Evolutionary conservation across 257 asterid species (phyloP).

Genomic region (Ajuga chamaepitys): DNA sequence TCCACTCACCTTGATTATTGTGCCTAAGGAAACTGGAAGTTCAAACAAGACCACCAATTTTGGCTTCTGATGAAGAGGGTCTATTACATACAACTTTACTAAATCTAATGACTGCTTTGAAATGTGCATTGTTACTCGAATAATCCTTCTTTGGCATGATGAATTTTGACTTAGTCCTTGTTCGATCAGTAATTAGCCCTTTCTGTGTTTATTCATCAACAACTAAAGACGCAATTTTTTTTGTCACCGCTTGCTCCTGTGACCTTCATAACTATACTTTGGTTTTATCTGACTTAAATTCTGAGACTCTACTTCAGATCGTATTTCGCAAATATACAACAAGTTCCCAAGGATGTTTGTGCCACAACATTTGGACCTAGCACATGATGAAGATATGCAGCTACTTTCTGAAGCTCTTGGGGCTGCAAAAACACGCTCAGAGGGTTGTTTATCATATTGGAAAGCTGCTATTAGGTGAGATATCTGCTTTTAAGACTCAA

Average conservation of each 20-base stretch:
- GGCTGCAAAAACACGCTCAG: slow-evolving; percentile 89
- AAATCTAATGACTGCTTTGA: not conserved
- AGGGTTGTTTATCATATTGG: slow-evolving; percentile 77
- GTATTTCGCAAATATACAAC: slow-evolving; percentile 66
- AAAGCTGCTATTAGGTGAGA: slow-evolving; percentile 79
- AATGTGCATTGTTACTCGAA: not conserved
- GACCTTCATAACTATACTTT: not conserved
- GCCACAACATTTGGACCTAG: slow-evolving; percentile 80
- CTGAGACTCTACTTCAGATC: slow-evolving; percentile 43
- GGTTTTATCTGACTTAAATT: slow-evolving; percentile 10
- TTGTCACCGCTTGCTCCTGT: not conserved
- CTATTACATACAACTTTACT: too few relatives aligned
- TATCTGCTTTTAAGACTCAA: slow-evolving; percentile 2
- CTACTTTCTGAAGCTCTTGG: slow-evolving; percentile 81
- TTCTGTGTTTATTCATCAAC: not conserved
- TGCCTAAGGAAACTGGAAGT: too few relatives aligned
- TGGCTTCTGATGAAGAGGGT: slow-evolving; percentile 1
- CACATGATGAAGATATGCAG: slow-evolving; percentile 78
- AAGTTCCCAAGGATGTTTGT: slow-evolving; percentile 74
- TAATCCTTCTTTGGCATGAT: slow-evolving; percentile 3
- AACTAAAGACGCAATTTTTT: not conserved
- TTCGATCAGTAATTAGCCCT: slow-evolving; percentile 2
- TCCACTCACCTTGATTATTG: too few relatives aligned
- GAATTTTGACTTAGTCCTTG: not conserved
- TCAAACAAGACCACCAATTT: not conserved